Base-by-base conservation (phyloP, 2,329 filamentous ascomycete species). In the Aquanectria penicillioides region DNA sequence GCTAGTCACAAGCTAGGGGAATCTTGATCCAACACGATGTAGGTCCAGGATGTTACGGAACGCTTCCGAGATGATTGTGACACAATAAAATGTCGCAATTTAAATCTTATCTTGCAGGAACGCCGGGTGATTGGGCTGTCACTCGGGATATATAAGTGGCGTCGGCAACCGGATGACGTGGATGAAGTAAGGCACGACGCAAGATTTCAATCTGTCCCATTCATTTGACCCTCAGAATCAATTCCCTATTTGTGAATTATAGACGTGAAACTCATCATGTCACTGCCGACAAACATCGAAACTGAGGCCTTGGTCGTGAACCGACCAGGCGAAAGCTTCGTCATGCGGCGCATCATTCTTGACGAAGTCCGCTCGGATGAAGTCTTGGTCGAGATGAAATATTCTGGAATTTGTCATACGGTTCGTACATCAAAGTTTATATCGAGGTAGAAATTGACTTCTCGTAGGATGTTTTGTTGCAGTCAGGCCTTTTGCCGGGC, bases 331-430 rank as follows among this genome's bases (percentile, higher is more conserved):
- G 47, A 47, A 46, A 46, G 41, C 11, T 60, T 60, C 22, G 41
- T 29, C 33, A 52, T 60, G 47, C 52, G 11, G 12, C 26, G 25
- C 3, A 51, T 60, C 9, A 51, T 60, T 43, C 41, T 60, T 0
- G 57, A 57, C 18, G 57, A 60, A 28, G 53, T 60, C 4, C 52
- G 57, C 7, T 29, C 43, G 3, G 47, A 60, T 12, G 57, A 60
- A 15, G 46, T 60, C 6, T 25, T 60, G n/a, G 57, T 60, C 15
- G 53, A 60, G 46, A 60, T 60, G 57, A 60, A 60, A 28, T 60
- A 57, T 23, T 60, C 52, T 6, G 57, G 57, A 12, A 60, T 60
- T 38, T 57, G 57, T 28, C 47, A 60, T 40, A 48, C 57, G 11
- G 47, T 43, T 13, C 22, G 47, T n/a, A 10, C 9, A 6, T 29